Conservation (phyloP, 371 early-diverging fungal genomes). For the Rhizopus arrhizus region DNA sequence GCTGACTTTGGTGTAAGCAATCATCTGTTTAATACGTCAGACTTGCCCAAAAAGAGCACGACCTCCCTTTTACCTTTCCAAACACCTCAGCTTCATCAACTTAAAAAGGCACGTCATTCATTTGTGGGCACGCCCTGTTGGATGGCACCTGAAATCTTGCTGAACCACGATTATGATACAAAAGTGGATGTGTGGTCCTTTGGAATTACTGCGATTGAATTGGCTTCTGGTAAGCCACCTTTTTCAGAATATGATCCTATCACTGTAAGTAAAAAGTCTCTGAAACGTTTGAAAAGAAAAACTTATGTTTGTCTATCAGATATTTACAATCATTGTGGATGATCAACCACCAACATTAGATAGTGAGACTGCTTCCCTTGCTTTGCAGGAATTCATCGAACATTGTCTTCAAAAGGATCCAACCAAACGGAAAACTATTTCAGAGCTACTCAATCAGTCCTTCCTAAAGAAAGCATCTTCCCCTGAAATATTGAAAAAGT, state of each 20-base stretch:
- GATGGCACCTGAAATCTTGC: conserved; percentile 90
- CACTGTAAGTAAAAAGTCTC: conserved; percentile 39
- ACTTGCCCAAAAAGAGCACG: conserved; percentile 13
- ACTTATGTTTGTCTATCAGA: conserved; percentile 19
- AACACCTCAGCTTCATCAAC: conserved; percentile 26
- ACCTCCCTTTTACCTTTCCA: background rate
- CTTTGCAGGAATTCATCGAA: conserved; percentile 39
- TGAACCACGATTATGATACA: conserved; percentile 72
- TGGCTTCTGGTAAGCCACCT: conserved; percentile 93
- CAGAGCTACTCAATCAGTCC: conserved; percentile 71
- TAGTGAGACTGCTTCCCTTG: conserved; percentile 10
- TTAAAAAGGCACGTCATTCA: conserved; percentile 39
- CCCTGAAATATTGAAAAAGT: conserved; percentile 23
- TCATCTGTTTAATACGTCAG: conserved; percentile 23
- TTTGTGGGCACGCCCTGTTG: conserved; percentile 88
- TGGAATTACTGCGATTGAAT: conserved; percentile 94
- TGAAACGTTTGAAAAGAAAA: background rate
- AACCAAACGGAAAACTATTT: conserved; percentile 59
- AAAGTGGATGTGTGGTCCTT: conserved; percentile 90
- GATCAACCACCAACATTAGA: conserved; percentile 39
- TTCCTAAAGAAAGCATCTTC: conserved; percentile 43
- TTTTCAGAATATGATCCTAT: conserved; percentile 88
- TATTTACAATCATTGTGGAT: conserved; percentile 41
- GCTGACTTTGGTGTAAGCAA: conserved; percentile 56
- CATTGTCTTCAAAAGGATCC: conserved; percentile 68